Conservation (phyloP, 495 filamentous ascomycete genomes). For the Cercophora samala region DNA sequence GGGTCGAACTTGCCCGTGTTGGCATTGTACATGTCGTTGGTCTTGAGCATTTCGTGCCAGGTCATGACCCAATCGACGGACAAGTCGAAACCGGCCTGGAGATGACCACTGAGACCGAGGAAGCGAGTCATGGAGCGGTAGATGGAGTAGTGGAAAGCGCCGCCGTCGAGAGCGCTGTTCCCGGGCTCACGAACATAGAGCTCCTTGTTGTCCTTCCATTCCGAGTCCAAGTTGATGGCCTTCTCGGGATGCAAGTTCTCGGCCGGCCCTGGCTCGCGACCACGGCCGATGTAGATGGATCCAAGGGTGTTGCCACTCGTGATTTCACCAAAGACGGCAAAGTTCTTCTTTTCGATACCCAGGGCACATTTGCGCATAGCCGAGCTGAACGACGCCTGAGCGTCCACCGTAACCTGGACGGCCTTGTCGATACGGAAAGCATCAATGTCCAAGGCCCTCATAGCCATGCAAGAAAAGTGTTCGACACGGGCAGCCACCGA, state of each 20-base stretch:
- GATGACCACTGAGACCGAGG: conserved; percentile 61
- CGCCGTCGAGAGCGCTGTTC: conserved; percentile 59
- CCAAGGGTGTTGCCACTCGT: conserved; percentile 62
- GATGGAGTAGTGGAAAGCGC: conserved; percentile 69
- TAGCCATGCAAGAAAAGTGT: conserved; percentile 64
- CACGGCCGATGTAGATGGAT: conserved; percentile 64
- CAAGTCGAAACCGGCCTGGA: conserved; percentile 58
- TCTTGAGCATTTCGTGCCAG: conserved; percentile 59
- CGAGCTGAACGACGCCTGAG: conserved; percentile 55
- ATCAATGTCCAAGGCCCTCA: conserved; percentile 63
- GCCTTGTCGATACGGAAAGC: conserved; percentile 71
- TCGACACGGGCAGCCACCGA: conserved; percentile 57
- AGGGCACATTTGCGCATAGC: conserved; percentile 56
- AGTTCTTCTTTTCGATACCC: conserved; percentile 57
- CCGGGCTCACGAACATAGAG: conserved; percentile 57
- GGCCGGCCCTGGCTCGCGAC: conserved; percentile 53
- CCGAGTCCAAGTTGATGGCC: conserved; percentile 2
- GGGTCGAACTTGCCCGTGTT: conserved; percentile 67
- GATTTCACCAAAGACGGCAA: conserved; percentile 64
- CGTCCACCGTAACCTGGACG: conserved; percentile 62
- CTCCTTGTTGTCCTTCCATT: conserved; percentile 39
- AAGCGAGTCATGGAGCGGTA: conserved; percentile 67
- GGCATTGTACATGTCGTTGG: conserved; percentile 64
- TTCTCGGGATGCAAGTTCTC: conserved; percentile 39
- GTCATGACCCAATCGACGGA: conserved; percentile 59